These are phyloP conservation scores for Phaeosphaeriaceae sp. DNA, from an alignment of 2,329 filamentous ascomycete species.

Conservation along the genomic window DNA sequence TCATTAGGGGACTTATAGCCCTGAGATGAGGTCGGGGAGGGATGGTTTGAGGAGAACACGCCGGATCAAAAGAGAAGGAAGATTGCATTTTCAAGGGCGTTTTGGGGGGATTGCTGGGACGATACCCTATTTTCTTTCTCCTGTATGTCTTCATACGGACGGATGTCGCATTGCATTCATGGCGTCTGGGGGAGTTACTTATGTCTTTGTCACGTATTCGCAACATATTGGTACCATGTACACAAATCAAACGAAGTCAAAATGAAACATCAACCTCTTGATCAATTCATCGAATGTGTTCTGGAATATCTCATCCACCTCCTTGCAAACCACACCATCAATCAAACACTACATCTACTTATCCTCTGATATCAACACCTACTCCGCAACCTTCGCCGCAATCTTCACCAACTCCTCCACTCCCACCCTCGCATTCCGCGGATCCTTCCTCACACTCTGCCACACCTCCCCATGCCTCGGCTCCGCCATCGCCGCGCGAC, in stretches of 20 bases:
- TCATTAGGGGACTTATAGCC: conserved; percentile 33
- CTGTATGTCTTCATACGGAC: no score
- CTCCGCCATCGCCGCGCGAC: conserved; percentile 82
- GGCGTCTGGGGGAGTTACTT: not conserved
- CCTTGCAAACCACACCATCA: no score
- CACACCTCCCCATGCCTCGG: conserved; percentile 92
- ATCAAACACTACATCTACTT: not conserved
- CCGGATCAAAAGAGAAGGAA: not conserved
- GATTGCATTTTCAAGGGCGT: conserved; percentile 3
- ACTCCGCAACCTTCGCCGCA: conserved; percentile 68
- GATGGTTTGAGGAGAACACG: no score
- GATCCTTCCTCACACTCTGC: conserved; percentile 86
- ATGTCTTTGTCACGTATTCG: not conserved
- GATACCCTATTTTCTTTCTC: conserved; percentile 21
- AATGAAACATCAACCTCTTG: not conserved
- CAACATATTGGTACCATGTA: not conserved
- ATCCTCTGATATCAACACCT: not conserved
- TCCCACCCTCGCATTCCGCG: conserved; percentile 75
- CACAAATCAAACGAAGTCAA: not conserved
- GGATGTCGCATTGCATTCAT: not conserved
- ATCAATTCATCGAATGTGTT: not conserved
- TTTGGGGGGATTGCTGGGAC: conserved; percentile 12
- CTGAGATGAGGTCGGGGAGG: not conserved
- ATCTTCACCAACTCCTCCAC: conserved; percentile 84
- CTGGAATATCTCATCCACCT: not conserved